Evolutionary conservation across 2,329 filamentous ascomycete species (phyloP), one percentile per base, ranked within the genome.

Genomic region (Fusarium veterinarium): DNA sequence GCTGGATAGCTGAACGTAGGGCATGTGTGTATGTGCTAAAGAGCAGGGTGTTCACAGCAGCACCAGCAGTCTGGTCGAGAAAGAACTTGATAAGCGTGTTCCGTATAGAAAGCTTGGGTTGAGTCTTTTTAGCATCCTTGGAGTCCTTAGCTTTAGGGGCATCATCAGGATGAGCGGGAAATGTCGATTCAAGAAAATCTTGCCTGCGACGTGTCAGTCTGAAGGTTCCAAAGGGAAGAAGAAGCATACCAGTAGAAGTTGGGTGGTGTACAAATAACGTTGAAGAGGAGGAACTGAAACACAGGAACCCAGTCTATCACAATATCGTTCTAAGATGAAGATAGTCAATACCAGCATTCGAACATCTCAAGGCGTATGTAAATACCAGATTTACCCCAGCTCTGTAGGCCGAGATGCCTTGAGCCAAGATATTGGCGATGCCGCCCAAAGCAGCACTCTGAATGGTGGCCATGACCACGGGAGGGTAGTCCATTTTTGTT

Each of bases 211-310:
- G 25, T n/a, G 55, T 71, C 44, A 79, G 61, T 71, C 66, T 38
- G 31, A 37, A 58, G 40, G 25, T 55, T 60, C 19, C 20, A 48
- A 63, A 46, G 78, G 79, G n/a, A 60, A 71, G 63, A 35, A 28
- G 49, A 38, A 38, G n/a, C 83, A 75, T 80, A 90, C 95, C 94
- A 97, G 76, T 93, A 79, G 79, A 94, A 93, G 82, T 98, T 98
- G 48, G 93, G 93, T 6, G 95, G 94, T 44, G 91, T 92, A 81
- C 88, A 91, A 66, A 97, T 79, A 38, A 93, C 79, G 72, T 91
- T 89, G 84, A 92, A 97, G 59, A 94, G 78, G 57, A 93, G 83
- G 81, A 97, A 97, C 79, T 95, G 93, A 74, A 95, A 83, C 46
- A 97, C 86, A 8, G 92, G 90, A 9, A 88, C 82, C 82, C 87